Conservation (phyloP, 345 rosid genomes). For the Eucalyptus lansdowneana region DNA sequence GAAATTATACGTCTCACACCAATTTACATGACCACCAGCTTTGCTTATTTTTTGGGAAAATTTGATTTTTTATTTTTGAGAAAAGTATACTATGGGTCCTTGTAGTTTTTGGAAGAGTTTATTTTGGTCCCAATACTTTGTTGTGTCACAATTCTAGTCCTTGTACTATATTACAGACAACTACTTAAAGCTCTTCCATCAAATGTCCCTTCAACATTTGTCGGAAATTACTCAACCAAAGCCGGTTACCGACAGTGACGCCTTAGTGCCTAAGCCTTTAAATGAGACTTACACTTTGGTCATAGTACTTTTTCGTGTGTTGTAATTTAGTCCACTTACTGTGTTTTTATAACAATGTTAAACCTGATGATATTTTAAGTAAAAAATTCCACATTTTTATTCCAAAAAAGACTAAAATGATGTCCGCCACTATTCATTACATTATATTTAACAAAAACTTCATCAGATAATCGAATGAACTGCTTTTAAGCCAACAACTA, state of each 20-base stretch:
- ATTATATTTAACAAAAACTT: not conserved
- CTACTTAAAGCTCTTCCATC: not conserved
- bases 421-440: not conserved
- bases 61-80: not conserved
- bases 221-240: not conserved
- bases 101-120: not conserved
- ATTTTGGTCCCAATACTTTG: not conserved
- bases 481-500: not conserved
- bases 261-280: not conserved
- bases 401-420: not conserved
- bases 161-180: not conserved
- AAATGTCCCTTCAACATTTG: not conserved
- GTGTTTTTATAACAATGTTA: not conserved
- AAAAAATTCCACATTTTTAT: not conserved
- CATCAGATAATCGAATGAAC: not conserved
- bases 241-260: not conserved
- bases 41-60: not conserved
- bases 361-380: not conserved
- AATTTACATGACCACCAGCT: not conserved
- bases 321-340: not conserved
- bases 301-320: not conserved
- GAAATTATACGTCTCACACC: not conserved
- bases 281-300: not conserved
- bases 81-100: not conserved
- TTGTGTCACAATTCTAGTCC: not conserved